phyloP scores from a whole-genome alignment of 2,329 filamentous ascomycete species.

The Fusarium equiseti region DNA sequence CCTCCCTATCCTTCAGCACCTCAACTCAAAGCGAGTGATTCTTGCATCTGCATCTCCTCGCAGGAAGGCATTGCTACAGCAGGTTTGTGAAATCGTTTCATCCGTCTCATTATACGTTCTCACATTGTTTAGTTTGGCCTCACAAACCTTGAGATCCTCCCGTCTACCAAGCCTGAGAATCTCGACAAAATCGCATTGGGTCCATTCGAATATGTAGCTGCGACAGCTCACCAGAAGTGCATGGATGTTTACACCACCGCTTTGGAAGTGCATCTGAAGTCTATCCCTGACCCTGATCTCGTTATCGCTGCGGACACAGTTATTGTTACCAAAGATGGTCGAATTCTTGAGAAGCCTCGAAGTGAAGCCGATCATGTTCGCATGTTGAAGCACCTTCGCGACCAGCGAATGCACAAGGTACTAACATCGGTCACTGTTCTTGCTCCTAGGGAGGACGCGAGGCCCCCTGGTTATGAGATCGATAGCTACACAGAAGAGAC shows the following conservation, averaged over 20 bases:
- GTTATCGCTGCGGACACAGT: slow-evolving; percentile 94
- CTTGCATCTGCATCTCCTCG: slow-evolving; percentile 92
- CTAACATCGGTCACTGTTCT: slow-evolving; percentile 89
- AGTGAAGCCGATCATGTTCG: slow-evolving; percentile 82
- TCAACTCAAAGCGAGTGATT: slow-evolving; percentile 84
- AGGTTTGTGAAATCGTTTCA: slow-evolving; percentile 58
- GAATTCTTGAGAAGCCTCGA: slow-evolving; percentile 91
- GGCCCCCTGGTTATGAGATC: slow-evolving; percentile 86
- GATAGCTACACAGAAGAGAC: slow-evolving; percentile 90
- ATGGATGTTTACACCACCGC: slow-evolving; percentile 73
- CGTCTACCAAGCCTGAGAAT: slow-evolving; percentile 87
- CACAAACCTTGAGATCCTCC: slow-evolving; percentile 82
- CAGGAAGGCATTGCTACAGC: slow-evolving; percentile 82
- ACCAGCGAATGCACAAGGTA: slow-evolving; percentile 82
- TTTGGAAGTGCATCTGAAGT: slow-evolving; percentile 57
- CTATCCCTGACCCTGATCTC: slow-evolving; percentile 77
- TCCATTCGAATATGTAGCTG: slow-evolving; percentile 90
- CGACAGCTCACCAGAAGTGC: slow-evolving; percentile 87
- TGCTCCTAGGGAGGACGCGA: slow-evolving; percentile 81
- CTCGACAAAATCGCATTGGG: slow-evolving; percentile 79
- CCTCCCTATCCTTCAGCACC: slow-evolving; percentile 80
- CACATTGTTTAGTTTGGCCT: slow-evolving; percentile 74
- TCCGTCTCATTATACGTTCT: slow-evolving; percentile 10
- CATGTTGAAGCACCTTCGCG: slow-evolving; percentile 86
- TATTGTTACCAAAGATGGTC: slow-evolving; percentile 79